Conservation (phyloP, 768 basidiomycete species). For the Trametes cubensis region DNA sequence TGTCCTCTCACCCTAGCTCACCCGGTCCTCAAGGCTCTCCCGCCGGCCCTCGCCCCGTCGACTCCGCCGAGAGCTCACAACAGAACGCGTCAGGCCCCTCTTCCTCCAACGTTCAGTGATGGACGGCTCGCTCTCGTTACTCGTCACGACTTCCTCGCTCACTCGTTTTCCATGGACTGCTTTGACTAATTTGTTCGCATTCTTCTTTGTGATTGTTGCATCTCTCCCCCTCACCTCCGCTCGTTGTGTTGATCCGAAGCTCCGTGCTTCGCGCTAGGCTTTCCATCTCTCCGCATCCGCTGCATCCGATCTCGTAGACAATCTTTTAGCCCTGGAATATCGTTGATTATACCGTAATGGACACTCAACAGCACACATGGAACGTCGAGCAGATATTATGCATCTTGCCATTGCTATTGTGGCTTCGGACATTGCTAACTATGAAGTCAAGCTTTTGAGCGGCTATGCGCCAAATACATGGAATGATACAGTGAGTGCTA, state of each 20-base stretch:
- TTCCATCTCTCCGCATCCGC: neutral
- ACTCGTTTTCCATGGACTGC: slow-evolving; percentile 15
- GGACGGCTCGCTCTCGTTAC: too few species aligned
- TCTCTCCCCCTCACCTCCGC: neutral
- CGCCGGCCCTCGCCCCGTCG: slow-evolving; percentile 22
- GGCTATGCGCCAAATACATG: neutral
- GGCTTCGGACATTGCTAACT: too few species aligned
- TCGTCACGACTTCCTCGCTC: neutral
- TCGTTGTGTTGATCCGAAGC: neutral
- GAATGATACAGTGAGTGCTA: neutral
- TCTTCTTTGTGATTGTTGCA: neutral
- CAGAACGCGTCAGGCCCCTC: slow-evolving; percentile 12
- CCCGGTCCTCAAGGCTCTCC: slow-evolving; percentile 28
- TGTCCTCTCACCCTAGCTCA: slow-evolving; percentile 28
- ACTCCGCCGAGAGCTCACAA: slow-evolving; percentile 12
- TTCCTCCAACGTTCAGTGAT: slow-evolving; percentile 16
- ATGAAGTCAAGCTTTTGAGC: too few species aligned
- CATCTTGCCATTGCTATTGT: neutral
- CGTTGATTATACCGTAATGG: slow-evolving; percentile 17
- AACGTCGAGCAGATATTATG: slow-evolving; percentile 4
- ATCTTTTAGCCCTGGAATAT: slow-evolving; percentile 14
- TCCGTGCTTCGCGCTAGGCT: neutral
- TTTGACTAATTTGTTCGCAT: neutral
- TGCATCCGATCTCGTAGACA: slow-evolving; percentile 5
- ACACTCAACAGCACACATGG: slow-evolving; percentile 15